These are phyloP conservation scores for Agaricales sp. DNA, from an alignment of 1,284 basidiomycete species.

Conservation along the genomic window DNA sequence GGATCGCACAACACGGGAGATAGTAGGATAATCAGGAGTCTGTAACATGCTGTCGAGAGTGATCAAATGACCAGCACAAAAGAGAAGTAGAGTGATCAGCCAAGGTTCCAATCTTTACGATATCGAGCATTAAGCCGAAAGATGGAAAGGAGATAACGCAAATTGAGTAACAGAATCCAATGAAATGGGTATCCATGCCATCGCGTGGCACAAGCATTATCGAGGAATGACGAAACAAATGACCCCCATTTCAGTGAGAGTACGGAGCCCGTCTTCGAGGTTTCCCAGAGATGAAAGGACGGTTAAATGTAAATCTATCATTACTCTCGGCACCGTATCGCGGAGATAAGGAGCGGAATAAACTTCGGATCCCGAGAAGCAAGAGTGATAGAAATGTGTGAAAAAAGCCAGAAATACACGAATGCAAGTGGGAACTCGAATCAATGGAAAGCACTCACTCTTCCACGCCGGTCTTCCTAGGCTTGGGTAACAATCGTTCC, in stretches of 20 bases:
- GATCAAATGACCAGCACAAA: conserved; percentile 1
- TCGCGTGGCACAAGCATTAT: conserved; percentile 2
- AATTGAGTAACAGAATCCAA: conserved; percentile 4
- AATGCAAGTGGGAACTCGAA: conserved; percentile 4
- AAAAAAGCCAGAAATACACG: conserved; percentile 7
- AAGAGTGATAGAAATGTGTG: conserved; percentile 9
- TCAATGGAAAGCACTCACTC: conserved; percentile 35
- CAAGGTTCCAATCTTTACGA: not conserved
- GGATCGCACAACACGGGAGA: conserved; percentile 55
- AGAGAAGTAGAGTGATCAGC: not conserved
- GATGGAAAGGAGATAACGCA: not conserved
- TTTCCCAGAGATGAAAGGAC: not conserved
- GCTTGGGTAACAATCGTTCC: conserved; percentile 47
- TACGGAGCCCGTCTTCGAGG: not conserved
- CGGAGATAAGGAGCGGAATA: conserved; percentile 1
- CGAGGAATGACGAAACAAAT: not conserved
- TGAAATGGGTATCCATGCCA: conserved; percentile 1
- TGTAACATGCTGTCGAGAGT: conserved; percentile 43
- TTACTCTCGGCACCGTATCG: not conserved
- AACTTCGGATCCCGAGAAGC: not conserved
- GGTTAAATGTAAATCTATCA: not conserved
- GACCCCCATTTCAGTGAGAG: too few species aligned
- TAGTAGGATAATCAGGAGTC: conserved; percentile 39
- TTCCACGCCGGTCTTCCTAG: conserved; percentile 53
- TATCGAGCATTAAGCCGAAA: not conserved